These are phyloP conservation scores for Monsonia emarginata DNA, from an alignment of 441 rosid genomes.

Conservation along the genomic window DNA sequence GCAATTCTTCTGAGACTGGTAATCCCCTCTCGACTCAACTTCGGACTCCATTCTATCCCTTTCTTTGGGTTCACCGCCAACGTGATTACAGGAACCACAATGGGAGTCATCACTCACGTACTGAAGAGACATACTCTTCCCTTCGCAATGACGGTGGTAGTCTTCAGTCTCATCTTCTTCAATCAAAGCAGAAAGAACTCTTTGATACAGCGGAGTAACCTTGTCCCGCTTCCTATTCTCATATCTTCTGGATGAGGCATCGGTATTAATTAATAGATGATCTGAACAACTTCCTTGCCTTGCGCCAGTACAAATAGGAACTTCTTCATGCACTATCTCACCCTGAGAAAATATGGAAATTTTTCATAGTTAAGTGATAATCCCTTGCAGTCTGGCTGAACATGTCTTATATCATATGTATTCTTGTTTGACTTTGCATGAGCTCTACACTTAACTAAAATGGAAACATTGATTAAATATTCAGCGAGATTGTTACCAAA, in stretches of 20 bases:
- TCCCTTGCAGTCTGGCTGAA: neutral
- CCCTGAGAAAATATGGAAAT: conserved; percentile 32
- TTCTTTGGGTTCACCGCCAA: conserved; percentile 57
- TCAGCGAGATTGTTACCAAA: neutral
- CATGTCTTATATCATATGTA: too few species aligned
- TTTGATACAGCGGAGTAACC: conserved; percentile 61
- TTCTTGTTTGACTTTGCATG: neutral
- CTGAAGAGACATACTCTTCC: conserved; percentile 55
- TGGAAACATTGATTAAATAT: neutral
- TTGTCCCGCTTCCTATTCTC: conserved; percentile 20
- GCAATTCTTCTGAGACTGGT: conserved; percentile 47
- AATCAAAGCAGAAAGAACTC: conserved; percentile 86
- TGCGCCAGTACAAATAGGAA: conserved; percentile 30
- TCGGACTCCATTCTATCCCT: conserved; percentile 71
- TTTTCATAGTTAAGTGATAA: conserved; percentile 3
- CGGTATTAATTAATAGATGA: conserved; percentile 30
- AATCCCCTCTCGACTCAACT: conserved; percentile 52
- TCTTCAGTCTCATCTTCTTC: conserved; percentile 81
- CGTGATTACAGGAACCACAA: conserved; percentile 61
- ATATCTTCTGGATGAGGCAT: conserved; percentile 35
- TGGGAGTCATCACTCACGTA: conserved; percentile 75
- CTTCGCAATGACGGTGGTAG: conserved; percentile 34
- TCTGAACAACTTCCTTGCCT: conserved; percentile 18
- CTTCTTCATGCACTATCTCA: conserved; percentile 35
- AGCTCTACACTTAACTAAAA: neutral